Conservation (phyloP, 2,329 filamentous ascomycete species). For the Penicillium vulpinum region DNA sequence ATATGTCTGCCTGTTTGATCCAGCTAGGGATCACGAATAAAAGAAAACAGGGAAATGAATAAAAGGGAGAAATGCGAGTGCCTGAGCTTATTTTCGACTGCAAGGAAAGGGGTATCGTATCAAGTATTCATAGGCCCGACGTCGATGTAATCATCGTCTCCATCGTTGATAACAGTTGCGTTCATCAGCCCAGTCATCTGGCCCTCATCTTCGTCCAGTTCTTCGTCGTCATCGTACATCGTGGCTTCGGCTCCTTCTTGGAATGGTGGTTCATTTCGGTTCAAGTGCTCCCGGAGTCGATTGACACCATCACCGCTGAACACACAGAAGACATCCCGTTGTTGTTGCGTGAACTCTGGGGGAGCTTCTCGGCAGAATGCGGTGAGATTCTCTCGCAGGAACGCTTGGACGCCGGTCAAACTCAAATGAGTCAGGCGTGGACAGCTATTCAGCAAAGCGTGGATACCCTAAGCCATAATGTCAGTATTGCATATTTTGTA, state of each 20-base stretch:
- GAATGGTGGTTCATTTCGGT: slow-evolving; percentile 44
- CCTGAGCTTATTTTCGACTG: slow-evolving; percentile 14
- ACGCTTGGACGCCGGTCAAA: slow-evolving; percentile 89
- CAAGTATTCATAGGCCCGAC: slow-evolving; percentile 37
- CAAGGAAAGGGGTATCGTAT: slow-evolving; percentile 35
- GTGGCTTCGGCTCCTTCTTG: slow-evolving; percentile 41
- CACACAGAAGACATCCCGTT: slow-evolving; percentile 94
- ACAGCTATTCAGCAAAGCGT: slow-evolving; percentile 84
- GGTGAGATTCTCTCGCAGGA: slow-evolving; percentile 80
- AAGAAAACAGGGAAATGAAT: slow-evolving; percentile 12
- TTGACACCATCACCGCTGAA: slow-evolving; percentile 86
- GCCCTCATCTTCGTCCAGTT: slow-evolving; percentile 46
- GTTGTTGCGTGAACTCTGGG: slow-evolving; percentile 88
- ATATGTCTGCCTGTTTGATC: slow-evolving; percentile 23
- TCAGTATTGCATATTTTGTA: background rate
- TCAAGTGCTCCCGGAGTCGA: slow-evolving; percentile 75
- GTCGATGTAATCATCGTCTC: slow-evolving; percentile 45
- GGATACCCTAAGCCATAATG: slow-evolving; percentile 68
- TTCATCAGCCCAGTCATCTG: slow-evolving; percentile 45
- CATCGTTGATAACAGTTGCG: slow-evolving; percentile 44
- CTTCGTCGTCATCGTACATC: slow-evolving; percentile 48
- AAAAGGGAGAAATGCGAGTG: slow-evolving; percentile 6
- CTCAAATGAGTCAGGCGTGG: slow-evolving; percentile 90
- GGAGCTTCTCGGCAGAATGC: slow-evolving; percentile 85
- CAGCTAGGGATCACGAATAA: slow-evolving; percentile 10